phyloP scores from a whole-genome alignment of 148 eudicot species.

The Euryodendron excelsum region DNA sequence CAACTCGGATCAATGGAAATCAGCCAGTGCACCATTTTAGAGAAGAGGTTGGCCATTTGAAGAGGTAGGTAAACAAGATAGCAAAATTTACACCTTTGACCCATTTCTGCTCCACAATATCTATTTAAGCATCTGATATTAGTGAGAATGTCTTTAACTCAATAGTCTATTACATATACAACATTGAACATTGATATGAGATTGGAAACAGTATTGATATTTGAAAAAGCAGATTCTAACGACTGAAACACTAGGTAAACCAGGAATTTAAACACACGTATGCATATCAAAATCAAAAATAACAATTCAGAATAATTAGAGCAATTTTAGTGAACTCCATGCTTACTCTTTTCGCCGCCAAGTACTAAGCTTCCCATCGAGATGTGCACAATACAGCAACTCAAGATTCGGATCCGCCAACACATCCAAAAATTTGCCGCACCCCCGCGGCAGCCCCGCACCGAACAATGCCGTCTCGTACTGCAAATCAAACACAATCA shows the following conservation, averaged over 20 bases:
- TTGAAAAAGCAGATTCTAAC: background rate
- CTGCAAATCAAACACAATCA: conserved; percentile 86
- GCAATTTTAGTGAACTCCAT: background rate
- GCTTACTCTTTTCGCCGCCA: conserved; percentile 92
- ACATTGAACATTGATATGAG: background rate
- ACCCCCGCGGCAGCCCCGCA: conserved; percentile 64
- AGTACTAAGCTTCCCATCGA: conserved; percentile 85
- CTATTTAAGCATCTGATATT: background rate
- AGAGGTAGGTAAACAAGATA: no score
- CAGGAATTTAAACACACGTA: background rate
- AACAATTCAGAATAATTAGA: background rate
- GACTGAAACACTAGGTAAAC: background rate
- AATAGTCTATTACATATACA: no score
- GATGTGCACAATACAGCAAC: conserved; percentile 69
- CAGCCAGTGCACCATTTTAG: no score
- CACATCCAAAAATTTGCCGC: conserved; percentile 79
- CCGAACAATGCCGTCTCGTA: conserved; percentile 59
- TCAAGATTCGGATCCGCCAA: conserved; percentile 75
- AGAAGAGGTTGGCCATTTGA: no score
- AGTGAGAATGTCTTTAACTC: no score
- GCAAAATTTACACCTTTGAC: no score
- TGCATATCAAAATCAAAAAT: background rate
- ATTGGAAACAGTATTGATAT: background rate
- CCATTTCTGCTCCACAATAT: background rate
- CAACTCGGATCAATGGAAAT: no score